phyloP scores from a whole-genome alignment of 1,284 basidiomycete species.

The Chondrostereum purpureum region DNA sequence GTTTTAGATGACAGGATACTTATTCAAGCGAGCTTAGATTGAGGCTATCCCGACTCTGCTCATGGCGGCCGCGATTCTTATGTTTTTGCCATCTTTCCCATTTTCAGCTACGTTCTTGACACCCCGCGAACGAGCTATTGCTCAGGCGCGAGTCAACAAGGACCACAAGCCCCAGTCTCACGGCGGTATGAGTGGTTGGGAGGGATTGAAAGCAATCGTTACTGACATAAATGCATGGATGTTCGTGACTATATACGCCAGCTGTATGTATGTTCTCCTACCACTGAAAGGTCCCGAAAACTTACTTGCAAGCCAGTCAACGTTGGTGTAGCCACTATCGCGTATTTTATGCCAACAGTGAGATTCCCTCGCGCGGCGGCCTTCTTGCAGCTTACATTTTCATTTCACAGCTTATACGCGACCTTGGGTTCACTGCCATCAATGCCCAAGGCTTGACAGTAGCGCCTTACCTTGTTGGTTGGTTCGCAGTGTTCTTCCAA shows the following conservation, averaged over 20 bases:
- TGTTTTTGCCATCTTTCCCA: constrained; percentile 40
- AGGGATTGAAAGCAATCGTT: constrained; percentile 44
- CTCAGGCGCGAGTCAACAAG: constrained; percentile 44
- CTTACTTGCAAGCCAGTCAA: no score
- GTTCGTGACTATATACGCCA: constrained; percentile 44
- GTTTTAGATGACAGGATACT: not conserved
- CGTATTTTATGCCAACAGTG: constrained; percentile 51
- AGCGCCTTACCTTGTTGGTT: constrained; percentile 47
- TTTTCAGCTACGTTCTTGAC: constrained; percentile 32
- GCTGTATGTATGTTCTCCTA: no score
- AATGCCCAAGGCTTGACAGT: constrained; percentile 50
- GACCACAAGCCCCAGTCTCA: constrained; percentile 52
- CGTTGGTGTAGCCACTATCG: constrained; percentile 47
- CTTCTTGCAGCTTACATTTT: constrained; percentile 1
- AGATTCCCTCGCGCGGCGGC: constrained; percentile 10
- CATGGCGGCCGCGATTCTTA: constrained; percentile 37
- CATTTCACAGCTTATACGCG: constrained; percentile 37
- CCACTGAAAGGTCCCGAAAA: no score
- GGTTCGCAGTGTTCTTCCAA: constrained; percentile 47
- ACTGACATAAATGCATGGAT: constrained; percentile 44
- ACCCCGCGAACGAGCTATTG: constrained; percentile 44
- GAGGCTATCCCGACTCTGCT: constrained; percentile 47
- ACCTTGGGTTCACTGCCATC: constrained; percentile 47
- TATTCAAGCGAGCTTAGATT: constrained; percentile 25
- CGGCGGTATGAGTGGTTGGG: constrained; percentile 49